A percentile compares a stretch with the other conserved stretches of the same genome.
Evolutionary conservation across 257 asterid genomes (phyloP).

Genomic region (Galeopsis tetrahit): DNA sequence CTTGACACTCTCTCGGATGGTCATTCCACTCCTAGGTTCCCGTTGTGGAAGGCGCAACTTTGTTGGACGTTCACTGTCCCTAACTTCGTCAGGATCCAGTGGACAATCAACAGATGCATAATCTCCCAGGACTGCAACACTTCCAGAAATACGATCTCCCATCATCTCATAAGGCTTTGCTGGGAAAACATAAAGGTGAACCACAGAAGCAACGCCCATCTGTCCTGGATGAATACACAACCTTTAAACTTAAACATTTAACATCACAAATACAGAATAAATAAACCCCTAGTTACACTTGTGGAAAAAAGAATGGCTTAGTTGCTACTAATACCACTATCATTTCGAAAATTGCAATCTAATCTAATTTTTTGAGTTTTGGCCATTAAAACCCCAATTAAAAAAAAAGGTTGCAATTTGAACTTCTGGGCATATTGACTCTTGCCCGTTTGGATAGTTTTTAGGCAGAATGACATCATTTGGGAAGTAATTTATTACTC

Average conservation of each 20-base stretch:
- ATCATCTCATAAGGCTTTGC: slow-evolving; percentile 93
- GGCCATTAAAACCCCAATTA: too few relatives aligned
- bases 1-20: slow-evolving; percentile 86
- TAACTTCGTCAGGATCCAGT: slow-evolving; percentile 90
- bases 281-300: not conserved
- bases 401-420: too few relatives aligned
- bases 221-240: slow-evolving; percentile 85
- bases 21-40: slow-evolving; percentile 66
- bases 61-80: slow-evolving; percentile 97
- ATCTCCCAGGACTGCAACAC: slow-evolving; percentile 92
- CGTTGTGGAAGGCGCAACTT: slow-evolving; percentile 93
- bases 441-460: too few relatives aligned
- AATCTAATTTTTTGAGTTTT: too few relatives aligned
- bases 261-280: slow-evolving; percentile 21
- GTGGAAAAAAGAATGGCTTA: not conserved
- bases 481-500: too few relatives aligned
- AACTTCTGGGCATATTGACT: too few relatives aligned
- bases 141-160: slow-evolving; percentile 87
- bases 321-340: too few relatives aligned
- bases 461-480: too few relatives aligned
- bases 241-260: slow-evolving; percentile 46
- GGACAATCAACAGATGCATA: slow-evolving; percentile 95
- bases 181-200: slow-evolving; percentile 97
- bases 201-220: slow-evolving; percentile 96
- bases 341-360: too few relatives aligned